Evolutionary conservation across 1,284 basidiomycete species (phyloP), one percentile per base, ranked within the genome.

Genomic region (Porodaedalea pini): DNA sequence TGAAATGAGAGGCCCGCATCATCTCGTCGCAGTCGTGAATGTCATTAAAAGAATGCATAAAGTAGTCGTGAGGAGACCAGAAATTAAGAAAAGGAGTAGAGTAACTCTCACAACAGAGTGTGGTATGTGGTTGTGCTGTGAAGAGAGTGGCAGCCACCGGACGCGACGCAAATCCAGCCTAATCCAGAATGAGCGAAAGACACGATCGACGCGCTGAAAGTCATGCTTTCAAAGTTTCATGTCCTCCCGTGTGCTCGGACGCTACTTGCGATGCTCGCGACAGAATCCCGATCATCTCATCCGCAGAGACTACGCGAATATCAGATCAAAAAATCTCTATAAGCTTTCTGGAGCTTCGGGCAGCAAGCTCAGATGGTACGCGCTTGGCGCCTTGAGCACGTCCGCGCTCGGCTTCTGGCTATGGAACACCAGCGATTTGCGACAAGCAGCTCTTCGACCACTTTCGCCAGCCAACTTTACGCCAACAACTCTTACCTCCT

Each of bases 381-480:
- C 54, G 4, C 19, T 56, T 8, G 54, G 40, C 3, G 39, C 31
- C 2, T 41, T 54, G 15, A 39, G 47, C 25, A 27, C 32, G 34
- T 27, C 49, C 17, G 39, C 54, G 13, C 21, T 56, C 11, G 31
- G 43, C 49, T 11, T 50, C 27, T 52, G 54, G 48, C 23, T 53
- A 25, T 60, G 51, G 61, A 51, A 51, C 34, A 50, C 25, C 27
- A 19, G 17, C 31, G 27, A 32, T 32, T 59, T 31, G 8, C 29
- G 29, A n/a, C 32, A 51, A 44, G 4, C n/a, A 37, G 32, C 8
- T 4, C 58, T 69, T 54, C 61, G 63, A 2, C 72, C 77, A 4
- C 71, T 90, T 2, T 80, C 81, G 2, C 77, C 83, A 1, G 71
- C 73, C 6, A 77, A 83, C 60, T 93, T 91, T 67, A 85, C 82